Evolutionary conservation across 257 asterid species (phyloP), one percentile per base, ranked within the genome.

Genomic region (Capsicum chinense): DNA sequence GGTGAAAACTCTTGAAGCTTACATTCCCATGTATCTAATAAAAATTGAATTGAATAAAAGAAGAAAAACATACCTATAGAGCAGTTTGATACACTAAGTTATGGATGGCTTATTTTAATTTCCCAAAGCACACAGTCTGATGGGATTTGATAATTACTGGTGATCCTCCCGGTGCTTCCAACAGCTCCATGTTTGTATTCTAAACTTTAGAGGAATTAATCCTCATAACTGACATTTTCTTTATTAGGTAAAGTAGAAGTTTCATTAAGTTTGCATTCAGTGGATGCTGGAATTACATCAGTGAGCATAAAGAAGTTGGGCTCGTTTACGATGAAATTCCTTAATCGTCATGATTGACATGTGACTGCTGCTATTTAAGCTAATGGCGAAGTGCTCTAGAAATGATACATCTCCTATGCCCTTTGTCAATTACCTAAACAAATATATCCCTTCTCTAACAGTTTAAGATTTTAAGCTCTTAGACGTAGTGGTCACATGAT

Each of bases 261-360:
- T 39, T 39, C 54, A 69, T 69, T 39, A 69, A 39, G 78, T 39
- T 16, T 0, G 78, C 78, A 69, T 69, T 54, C 78, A 39, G 26
- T 69, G 78, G 78, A 69, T 69, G 56, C 78, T 69, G 78, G 33
- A 69, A 68, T 37, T 68, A 39, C 78, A 7, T 69, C 54, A 69
- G 78, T 4, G 78, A 69, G 78, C 78, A 69, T 39, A 39, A 69
- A 7, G 54, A 69, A 69, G 54, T 39, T 39, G 48, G 78, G 14
- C 78, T 69, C 50, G 12, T 67, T 67, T 14, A 35, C 6, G 6
- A 10, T 67, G 21, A 67, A 69, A 19, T 39, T 69, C 78, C 7
- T 39, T 39, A 69, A 69, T 16, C 4, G 8, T 69, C 54, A 15
- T 68, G 37, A 16, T 69, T 66, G 48, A 26, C 48, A 50, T 26